A percentile compares a stretch with the other conserved stretches of the same genome.
Conservation (phyloP, 768 basidiomycete species). For the Podaxis rugospora region DNA sequence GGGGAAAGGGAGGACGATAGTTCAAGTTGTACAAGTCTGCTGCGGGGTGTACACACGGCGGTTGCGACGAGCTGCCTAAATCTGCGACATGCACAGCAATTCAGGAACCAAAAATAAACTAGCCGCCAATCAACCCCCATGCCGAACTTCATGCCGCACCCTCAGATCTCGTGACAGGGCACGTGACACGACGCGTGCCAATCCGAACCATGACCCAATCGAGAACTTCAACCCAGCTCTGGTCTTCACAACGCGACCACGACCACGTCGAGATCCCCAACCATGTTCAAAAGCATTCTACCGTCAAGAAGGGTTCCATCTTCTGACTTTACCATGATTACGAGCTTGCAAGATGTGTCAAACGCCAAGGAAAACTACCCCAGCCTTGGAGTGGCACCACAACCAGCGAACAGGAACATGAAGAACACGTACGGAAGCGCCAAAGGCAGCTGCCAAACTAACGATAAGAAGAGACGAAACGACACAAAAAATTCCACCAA, state of each 20-base stretch:
- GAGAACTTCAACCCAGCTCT: conserved; percentile 23
- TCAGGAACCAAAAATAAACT: background rate
- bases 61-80: background rate
- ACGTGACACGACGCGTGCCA: conserved; percentile 28
- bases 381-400: conserved; percentile 14
- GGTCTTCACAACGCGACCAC: conserved; percentile 4
- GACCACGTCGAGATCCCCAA: conserved; percentile 16
- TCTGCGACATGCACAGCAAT: background rate
- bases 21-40: background rate
- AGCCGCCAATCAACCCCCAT: too few relatives aligned
- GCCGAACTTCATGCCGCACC: background rate
- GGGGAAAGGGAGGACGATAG: background rate
- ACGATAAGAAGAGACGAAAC: conserved; percentile 37
- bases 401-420: conserved; percentile 19
- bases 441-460: conserved; percentile 34
- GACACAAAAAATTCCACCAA: conserved; percentile 22
- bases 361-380: conserved; percentile 69
- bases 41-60: background rate
- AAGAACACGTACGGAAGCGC: conserved; percentile 28
- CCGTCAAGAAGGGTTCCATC: conserved; percentile 64
- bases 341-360: conserved; percentile 41
- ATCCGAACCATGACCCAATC: conserved; percentile 28
- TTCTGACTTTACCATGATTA: conserved; percentile 72
- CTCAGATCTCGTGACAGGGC: conserved; percentile 17
- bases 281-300: conserved; percentile 82